A percentile compares a stretch with the other conserved stretches of the same genome.
phyloP scores from a whole-genome alignment of 2,329 filamentous ascomycete genomes.

The Colletotrichum scovillei region DNA sequence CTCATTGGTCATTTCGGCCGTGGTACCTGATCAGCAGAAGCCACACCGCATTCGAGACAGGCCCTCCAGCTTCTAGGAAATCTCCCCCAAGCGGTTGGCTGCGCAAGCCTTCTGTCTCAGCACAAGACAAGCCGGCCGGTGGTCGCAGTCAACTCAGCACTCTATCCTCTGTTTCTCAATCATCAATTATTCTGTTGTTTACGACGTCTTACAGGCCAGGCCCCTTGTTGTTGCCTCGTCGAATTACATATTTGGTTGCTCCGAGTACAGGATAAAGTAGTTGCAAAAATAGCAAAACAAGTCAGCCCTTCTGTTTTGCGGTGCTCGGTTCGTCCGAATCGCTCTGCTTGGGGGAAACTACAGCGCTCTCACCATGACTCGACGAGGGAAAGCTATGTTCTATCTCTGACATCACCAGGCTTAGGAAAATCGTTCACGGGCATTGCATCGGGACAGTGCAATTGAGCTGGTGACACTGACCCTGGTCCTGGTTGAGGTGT shows the following conservation, averaged over 20 bases:
- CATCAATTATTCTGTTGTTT: slow-evolving; percentile 9
- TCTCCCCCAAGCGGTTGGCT: slow-evolving; percentile 13
- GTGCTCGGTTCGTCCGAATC: slow-evolving; percentile 29
- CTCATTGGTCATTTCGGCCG: slow-evolving; percentile 8
- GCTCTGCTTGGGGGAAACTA: neutral
- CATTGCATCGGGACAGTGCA: slow-evolving; percentile 1
- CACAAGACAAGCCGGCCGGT: slow-evolving; percentile 27
- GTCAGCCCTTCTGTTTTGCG: neutral
- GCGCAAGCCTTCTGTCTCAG: slow-evolving; percentile 32
- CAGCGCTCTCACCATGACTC: slow-evolving; percentile 22
- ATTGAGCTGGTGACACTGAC: neutral
- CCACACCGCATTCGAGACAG: slow-evolving; percentile 29
- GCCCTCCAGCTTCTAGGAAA: slow-evolving; percentile 6
- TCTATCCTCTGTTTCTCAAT: slow-evolving; percentile 15
- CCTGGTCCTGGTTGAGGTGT: slow-evolving; percentile 26
- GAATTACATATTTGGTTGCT: neutral
- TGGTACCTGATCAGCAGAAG: slow-evolving; percentile 31
- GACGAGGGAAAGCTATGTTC: slow-evolving; percentile 18
- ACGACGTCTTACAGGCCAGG: slow-evolving; percentile 22
- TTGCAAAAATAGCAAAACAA: slow-evolving; percentile 22
- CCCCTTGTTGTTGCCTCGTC: neutral
- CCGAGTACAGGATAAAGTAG: slow-evolving; percentile 16
- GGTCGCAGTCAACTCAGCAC: slow-evolving; percentile 18
- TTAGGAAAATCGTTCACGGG: slow-evolving; percentile 3
- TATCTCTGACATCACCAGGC: slow-evolving; percentile 30